These are phyloP conservation scores for Psophocarpus tetragonolobus DNA, from an alignment of 306 rosid genomes.

Conservation along the genomic window DNA sequence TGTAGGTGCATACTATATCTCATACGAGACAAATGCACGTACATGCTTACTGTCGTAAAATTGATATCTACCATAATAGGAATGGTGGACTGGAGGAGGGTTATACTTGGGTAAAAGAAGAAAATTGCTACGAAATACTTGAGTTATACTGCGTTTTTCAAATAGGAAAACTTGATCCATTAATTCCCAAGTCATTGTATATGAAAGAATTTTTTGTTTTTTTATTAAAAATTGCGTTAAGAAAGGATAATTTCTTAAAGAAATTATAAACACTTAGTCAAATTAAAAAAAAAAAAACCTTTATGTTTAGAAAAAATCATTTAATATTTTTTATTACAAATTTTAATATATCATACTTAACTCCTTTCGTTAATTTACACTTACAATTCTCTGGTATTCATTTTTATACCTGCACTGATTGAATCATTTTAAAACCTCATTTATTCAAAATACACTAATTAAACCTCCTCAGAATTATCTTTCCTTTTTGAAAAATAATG, in stretches of 20 bases:
- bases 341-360: background rate
- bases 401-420: background rate
- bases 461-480: no score
- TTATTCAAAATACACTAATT: background rate
- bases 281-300: background rate
- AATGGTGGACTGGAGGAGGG: background rate
- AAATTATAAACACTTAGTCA: background rate
- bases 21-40: background rate
- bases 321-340: background rate
- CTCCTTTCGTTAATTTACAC: background rate
- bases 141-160: background rate
- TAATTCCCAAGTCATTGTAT: background rate
- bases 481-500: no score
- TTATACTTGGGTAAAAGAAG: background rate
- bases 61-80: background rate
- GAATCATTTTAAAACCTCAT: background rate
- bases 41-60: slow-evolving; percentile 8
- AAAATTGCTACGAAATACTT: background rate
- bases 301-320: background rate
- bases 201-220: no score
- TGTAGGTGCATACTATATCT: background rate
- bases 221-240: no score
- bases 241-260: background rate
- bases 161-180: background rate
- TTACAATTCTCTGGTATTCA: background rate